Evolutionary conservation across 805 yeast genomes (phyloP), one percentile per base, ranked within the genome.

Genomic region (Cyberlindnera mrakii): DNA sequence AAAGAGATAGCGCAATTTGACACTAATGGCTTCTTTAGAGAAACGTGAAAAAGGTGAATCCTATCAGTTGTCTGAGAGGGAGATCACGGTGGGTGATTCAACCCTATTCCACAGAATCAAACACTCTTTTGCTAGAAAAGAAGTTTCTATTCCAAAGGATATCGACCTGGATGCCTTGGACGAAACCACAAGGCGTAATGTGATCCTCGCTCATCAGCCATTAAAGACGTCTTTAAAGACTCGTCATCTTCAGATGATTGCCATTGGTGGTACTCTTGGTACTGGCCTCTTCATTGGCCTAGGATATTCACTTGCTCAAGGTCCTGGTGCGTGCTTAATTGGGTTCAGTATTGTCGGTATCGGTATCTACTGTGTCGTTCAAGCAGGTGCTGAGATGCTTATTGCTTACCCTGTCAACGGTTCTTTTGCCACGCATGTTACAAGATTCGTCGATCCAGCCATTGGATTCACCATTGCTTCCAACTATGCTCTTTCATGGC

Each of bases 201-300:
- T 51, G 44, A 51, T 57, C 31, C 46, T 59, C 9, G 46, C 59
- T 3, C 33, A 86, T 81, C 59, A 54, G 20, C 59, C 59, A 1
- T 30, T 54, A 27, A 54, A 45, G 18, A 45, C 37, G 17, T 65
- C 73, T 9, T 62, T 79, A 55, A 77, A 77, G 54, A 64, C 71
- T 27, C 70, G 84, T 62, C 85, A 80, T 54, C 58, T 81, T 50
- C 80, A 80, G 49, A 77, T 81, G 75, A 73, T 82, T 47, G 82
- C 87, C 35, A 74, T 82, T 46, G 88, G 85, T 48, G 85, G 86
- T 57, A 73, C 82, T 41, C 75, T 82, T 46, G 88, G 89, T 62
- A 80, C 87, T 30, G 86, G 87, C 55, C 63, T 81, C 45, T 80
- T 82, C 51, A 75, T 81, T 45, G 85, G 85, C 35, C 68, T 82